These are phyloP conservation scores for Ustilaginoidea virens DNA, from an alignment of 2,329 filamentous ascomycete species.

Conservation along the genomic window DNA sequence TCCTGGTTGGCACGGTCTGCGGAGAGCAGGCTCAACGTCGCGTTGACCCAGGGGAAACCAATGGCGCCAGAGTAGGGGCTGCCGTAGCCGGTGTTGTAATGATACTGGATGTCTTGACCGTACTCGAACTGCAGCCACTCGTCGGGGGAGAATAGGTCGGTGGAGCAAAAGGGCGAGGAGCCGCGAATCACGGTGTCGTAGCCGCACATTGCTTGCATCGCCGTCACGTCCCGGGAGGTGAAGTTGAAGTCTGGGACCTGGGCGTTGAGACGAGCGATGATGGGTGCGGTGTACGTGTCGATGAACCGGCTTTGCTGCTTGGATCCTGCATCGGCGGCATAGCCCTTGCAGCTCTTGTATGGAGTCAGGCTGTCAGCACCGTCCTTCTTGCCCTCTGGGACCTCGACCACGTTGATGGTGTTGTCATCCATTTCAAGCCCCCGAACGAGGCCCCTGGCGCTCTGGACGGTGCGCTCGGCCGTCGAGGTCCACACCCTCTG, in stretches of 20 bases:
- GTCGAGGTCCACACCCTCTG: constrained; percentile 45
- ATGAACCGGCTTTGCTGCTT: constrained; percentile 35
- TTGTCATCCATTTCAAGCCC: constrained; percentile 38
- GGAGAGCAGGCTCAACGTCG: constrained; percentile 36
- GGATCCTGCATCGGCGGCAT: constrained; percentile 40
- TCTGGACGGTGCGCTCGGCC: constrained; percentile 43
- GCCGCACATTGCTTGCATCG: constrained; percentile 50
- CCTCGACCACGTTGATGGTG: constrained; percentile 35
- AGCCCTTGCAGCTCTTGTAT: constrained; percentile 49
- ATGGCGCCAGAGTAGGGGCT: constrained; percentile 39
- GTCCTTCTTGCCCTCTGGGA: constrained; percentile 39
- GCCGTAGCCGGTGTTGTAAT: constrained; percentile 52
- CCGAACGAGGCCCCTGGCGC: constrained; percentile 40
- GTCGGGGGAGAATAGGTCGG: constrained; percentile 40
- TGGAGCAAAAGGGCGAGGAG: constrained; percentile 44
- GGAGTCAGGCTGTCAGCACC: constrained; percentile 47
- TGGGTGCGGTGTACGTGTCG: constrained; percentile 42
- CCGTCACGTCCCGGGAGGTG: constrained; percentile 44
- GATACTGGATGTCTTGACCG: constrained; percentile 46
- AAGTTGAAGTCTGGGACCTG: constrained; percentile 45
- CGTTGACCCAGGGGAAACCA: constrained; percentile 52
- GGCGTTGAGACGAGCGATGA: constrained; percentile 38
- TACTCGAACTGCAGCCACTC: constrained; percentile 56
- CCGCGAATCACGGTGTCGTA: constrained; percentile 51
- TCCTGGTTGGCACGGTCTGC: constrained; percentile 29